These are phyloP conservation scores for Phycomyces nitens DNA, from an alignment of 192 early-diverging fungal genomes.

Conservation along the genomic window DNA sequence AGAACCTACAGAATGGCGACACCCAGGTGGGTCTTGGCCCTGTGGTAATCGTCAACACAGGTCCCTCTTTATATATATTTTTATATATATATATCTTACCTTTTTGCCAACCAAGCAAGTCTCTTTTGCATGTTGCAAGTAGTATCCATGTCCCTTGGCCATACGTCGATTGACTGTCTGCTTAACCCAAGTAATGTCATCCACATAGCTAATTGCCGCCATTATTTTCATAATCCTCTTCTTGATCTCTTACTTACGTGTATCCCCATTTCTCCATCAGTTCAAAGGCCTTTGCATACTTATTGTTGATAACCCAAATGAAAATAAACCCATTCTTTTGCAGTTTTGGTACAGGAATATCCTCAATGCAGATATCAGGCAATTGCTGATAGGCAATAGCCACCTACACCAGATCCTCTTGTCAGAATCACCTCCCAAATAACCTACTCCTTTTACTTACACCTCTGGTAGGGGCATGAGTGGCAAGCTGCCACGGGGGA, in stretches of 20 bases:
- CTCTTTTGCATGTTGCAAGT: conserved; percentile 96
- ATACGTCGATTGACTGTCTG: conserved; percentile 93
- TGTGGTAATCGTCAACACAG: too few species aligned
- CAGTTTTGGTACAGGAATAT: conserved; percentile 81
- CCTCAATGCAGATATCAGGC: conserved; percentile 90
- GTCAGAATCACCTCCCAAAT: too few species aligned
- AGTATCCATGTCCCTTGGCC: conserved; percentile 97
- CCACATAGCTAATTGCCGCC: conserved; percentile 59
- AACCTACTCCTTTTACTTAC: conserved; percentile 33
- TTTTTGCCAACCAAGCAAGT: conserved; percentile 95
- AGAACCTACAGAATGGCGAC: conserved; percentile 68
- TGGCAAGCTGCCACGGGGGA: conserved; percentile 96
- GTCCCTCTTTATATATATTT: too few species aligned
- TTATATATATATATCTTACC: too few species aligned
- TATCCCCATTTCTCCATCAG: conserved; percentile 96
- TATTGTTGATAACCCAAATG: conserved; percentile 99
- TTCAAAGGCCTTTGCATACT: conserved; percentile 93
- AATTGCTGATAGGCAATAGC: conserved; percentile 95
- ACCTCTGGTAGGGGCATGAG: conserved; percentile 88
- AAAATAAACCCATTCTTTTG: conserved; percentile 90
- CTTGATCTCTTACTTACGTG: conserved; percentile 44
- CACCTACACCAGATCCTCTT: conserved; percentile 36
- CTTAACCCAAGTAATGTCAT: conserved; percentile 97
- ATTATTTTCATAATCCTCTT: neutral
- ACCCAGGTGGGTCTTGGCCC: conserved; percentile 70